phyloP scores from a whole-genome alignment of 2,329 filamentous ascomycete genomes.

The Aspergillus sojae region DNA sequence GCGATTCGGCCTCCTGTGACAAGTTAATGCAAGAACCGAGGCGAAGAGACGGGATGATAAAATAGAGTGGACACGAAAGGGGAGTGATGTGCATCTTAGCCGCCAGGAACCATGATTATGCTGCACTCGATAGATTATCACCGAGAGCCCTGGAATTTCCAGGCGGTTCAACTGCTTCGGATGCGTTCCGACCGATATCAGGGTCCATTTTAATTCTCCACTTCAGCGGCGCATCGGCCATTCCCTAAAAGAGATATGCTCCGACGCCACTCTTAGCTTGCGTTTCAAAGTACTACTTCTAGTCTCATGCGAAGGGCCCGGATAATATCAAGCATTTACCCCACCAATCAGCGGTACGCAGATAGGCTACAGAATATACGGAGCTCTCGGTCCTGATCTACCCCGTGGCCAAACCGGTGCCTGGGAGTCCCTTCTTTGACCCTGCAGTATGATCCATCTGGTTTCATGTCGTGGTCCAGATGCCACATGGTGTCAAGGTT shows the following conservation, averaged over 20 bases:
- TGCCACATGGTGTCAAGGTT: not conserved
- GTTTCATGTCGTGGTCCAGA: not conserved
- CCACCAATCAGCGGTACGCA: not conserved
- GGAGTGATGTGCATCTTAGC: not conserved
- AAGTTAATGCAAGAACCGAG: not conserved
- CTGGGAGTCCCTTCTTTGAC: not conserved
- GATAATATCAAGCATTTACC: not conserved
- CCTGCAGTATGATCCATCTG: not conserved
- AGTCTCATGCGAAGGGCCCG: not conserved
- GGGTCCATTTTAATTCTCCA: not conserved
- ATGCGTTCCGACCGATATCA: slow-evolving; percentile 1
- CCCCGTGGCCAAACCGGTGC: not conserved
- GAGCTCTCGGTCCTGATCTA: not conserved
- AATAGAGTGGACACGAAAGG: not conserved
- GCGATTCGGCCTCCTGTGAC: not conserved
- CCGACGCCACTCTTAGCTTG: not conserved
- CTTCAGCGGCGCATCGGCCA: slow-evolving; percentile 2
- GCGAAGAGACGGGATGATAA: not conserved
- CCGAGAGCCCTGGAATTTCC: not conserved
- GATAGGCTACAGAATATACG: not conserved
- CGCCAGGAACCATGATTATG: not conserved
- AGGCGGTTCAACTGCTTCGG: not conserved
- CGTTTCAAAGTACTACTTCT: not conserved
- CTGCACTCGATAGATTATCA: not conserved
- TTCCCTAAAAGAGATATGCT: not conserved